Evolutionary conservation across 768 basidiomycete genomes (phyloP), one percentile per base, ranked within the genome.

Genomic region (Mycena capillaripes): DNA sequence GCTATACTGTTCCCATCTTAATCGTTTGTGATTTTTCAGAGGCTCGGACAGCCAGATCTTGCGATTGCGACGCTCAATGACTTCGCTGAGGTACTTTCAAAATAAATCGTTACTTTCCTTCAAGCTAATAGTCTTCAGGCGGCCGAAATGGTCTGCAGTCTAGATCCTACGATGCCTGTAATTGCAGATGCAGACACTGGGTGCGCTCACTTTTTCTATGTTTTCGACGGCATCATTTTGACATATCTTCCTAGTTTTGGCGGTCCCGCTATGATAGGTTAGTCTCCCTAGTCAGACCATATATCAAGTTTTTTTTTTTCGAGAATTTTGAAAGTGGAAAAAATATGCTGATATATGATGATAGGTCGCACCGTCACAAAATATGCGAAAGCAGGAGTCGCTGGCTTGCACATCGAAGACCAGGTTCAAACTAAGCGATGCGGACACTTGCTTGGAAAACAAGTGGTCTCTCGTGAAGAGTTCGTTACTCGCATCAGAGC

Each of bases 401-500:
- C 88, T 1, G 89, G 81, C 0, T 76, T 89, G 36, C 89, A 90
- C 78, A 88, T 90, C 53, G 89, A 90, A 78, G 89, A 89, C 76
- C 89, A 89, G 77, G 87, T 88, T 63, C 62, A 68, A 75, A 86
- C 88, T 9, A 89, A 90, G 77, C 86, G 83, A 12, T 90, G 89
- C 76, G 88, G 94, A 1, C 94, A 95, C 78, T 82, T 95, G 52
- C 86, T 93, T 78, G 93, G 94, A 57, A 95, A 95, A 81, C 92
- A 94, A 78, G 92, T 95, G 50, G 93, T 95, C 40, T 93, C 92
- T 8, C 88, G 92, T 1, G 93, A 94, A 77, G 93, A 93, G 77
- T 92, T 92, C 72, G 60, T 93, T 32, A 91, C 89, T 12, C 90
- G 93, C 46, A 91, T 95, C 74, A 91, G 93, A 48, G 93, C 93